Evolutionary conservation across 208 protist species (phyloP).

Genomic region (Trypanosoma boissoni): DNA sequence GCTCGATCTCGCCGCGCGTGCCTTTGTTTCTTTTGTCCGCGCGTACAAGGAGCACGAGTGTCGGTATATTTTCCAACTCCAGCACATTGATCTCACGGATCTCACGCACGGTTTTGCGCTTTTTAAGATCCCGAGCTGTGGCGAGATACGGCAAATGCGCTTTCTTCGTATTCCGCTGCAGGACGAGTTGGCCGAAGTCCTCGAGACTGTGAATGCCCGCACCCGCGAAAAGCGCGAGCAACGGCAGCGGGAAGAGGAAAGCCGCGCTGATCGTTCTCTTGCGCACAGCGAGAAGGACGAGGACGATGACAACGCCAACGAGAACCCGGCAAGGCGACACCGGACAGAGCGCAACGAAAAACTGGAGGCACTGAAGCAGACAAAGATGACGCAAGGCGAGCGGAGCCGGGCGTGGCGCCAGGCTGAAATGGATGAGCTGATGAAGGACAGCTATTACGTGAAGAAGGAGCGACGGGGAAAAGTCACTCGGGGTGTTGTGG

Average conservation of each 20-base stretch:
- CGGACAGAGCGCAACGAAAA: constrained; percentile 87
- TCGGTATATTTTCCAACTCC: constrained; percentile 92
- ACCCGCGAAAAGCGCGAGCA: constrained; percentile 55
- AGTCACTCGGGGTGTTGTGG: constrained; percentile 54
- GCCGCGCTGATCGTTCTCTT: neutral
- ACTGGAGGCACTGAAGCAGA: constrained; percentile 72
- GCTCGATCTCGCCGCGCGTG: constrained; percentile 69
- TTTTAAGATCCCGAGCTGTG: constrained; percentile 88
- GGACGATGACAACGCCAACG: constrained; percentile 18
- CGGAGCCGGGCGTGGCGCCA: constrained; percentile 81
- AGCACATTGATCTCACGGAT: constrained; percentile 93
- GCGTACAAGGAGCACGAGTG: constrained; percentile 95
- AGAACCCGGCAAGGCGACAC: constrained; percentile 40
- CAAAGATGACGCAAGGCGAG: constrained; percentile 81
- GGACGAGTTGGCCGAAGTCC: constrained; percentile 69
- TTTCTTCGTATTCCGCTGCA: constrained; percentile 79
- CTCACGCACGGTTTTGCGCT: constrained; percentile 93
- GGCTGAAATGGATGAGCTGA: constrained; percentile 83
- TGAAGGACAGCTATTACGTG: constrained; percentile 91
- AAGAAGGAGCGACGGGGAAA: constrained; percentile 84
- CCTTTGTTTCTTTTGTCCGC: constrained; percentile 92
- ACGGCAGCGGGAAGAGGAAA: neutral
- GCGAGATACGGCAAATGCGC: constrained; percentile 86
- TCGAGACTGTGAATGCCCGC: constrained; percentile 35
- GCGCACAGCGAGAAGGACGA: constrained; percentile 12